Conservation (phyloP, 2,329 filamentous ascomycete genomes). For the Xylaria sp. region DNA sequence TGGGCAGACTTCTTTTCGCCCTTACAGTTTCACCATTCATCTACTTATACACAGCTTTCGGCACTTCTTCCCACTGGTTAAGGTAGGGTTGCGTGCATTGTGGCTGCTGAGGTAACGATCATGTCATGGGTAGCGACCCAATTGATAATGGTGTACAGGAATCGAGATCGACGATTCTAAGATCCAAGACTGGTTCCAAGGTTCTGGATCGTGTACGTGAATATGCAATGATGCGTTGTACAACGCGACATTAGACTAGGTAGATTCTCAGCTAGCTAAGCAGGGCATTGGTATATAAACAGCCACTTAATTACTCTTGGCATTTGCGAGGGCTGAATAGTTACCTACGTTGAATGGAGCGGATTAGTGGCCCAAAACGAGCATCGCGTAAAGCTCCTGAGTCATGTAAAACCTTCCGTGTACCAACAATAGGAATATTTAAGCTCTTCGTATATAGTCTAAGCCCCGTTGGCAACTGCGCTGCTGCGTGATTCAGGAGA, state of each 20-base stretch:
- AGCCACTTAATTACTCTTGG: not conserved
- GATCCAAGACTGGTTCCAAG: too few species aligned
- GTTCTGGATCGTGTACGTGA: not conserved
- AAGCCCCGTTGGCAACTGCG: too few species aligned
- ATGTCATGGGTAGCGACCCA: not conserved
- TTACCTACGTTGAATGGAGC: too few species aligned
- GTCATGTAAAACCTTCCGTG: too few species aligned
- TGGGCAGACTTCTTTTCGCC: not conserved
- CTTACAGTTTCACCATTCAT: not conserved
- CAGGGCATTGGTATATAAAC: not conserved
- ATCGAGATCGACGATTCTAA: not conserved
- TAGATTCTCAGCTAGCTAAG: not conserved
- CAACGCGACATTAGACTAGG: not conserved
- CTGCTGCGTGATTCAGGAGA: too few species aligned
- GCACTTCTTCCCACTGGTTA: not conserved
- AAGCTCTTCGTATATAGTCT: too few species aligned
- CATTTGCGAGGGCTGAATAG: too few species aligned
- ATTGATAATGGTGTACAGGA: not conserved
- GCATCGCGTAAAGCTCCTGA: too few species aligned
- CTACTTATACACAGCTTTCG: not conserved
- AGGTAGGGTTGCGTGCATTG: not conserved
- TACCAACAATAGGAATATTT: too few species aligned
- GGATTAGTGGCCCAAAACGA: too few species aligned
- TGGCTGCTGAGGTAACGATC: not conserved
- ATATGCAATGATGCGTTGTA: not conserved